phyloP scores from a whole-genome alignment of 148 eudicot genomes.

The Dianthus caryophyllus region DNA sequence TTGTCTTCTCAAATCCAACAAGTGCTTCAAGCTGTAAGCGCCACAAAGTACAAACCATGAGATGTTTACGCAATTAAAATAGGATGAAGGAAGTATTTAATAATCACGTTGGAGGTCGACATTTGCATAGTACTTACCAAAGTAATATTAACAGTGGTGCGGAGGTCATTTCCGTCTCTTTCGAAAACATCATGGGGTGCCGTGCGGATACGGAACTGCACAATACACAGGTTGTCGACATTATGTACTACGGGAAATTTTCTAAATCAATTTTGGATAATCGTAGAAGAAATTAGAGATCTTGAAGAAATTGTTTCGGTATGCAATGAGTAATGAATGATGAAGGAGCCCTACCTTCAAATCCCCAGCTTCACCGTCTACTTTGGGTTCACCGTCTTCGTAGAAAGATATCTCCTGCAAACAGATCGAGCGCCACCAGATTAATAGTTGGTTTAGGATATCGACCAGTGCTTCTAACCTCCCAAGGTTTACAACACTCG shows the following conservation, averaged over 20 bases:
- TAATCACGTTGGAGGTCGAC: too few relatives aligned
- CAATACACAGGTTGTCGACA: conserved; percentile 2
- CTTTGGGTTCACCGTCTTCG: conserved; percentile 92
- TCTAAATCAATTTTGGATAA: too few relatives aligned
- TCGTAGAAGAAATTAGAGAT: background rate
- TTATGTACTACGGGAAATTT: background rate
- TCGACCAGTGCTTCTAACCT: too few relatives aligned
- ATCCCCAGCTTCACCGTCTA: conserved; percentile 96
- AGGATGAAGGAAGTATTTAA: background rate
- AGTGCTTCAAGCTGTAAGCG: conserved; percentile 80
- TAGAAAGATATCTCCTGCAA: conserved; percentile 76
- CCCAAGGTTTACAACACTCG: too few relatives aligned
- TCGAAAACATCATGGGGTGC: conserved; percentile 84
- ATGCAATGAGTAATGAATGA: background rate
- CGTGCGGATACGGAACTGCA: conserved; percentile 82
- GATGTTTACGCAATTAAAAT: background rate
- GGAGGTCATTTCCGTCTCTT: conserved; percentile 88
- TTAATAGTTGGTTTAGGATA: background rate
- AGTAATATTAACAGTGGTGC: conserved; percentile 67
- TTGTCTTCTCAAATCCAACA: conserved; percentile 85
- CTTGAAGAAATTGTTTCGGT: conserved; percentile 1
- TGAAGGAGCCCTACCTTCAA: conserved; percentile 47
- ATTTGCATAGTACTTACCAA: conserved; percentile 60
- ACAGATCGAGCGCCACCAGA: background rate
- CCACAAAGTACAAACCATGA: conserved; percentile 15